Evolutionary conservation across 768 basidiomycete species (phyloP), one percentile per base, ranked within the genome.

Genomic region (Grammothele lineata): DNA sequence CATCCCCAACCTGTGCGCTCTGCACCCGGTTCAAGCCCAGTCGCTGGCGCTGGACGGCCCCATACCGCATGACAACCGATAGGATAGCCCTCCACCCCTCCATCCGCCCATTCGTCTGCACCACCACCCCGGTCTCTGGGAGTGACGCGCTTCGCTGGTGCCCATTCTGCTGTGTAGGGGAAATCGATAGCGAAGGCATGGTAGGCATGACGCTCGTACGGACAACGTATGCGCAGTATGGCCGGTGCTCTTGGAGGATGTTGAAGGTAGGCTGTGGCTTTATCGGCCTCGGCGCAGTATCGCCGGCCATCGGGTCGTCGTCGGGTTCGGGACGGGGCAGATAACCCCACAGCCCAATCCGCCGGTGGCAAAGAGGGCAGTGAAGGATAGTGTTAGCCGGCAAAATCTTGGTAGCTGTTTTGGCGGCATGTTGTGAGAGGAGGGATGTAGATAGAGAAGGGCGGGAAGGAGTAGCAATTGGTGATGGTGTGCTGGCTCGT

Each of bases 71-170:
- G 15, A 88, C 70, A 19, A 86, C 75, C 6, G 76, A 75, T 48
- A 90, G 63, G n/a, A 87, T 80, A 10, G 88, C 88, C 27, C 83
- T 72, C 89, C 89, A 92, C 14, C 89, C 89, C 59, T 92, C 89
- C 21, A 84, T 46, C 3, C 70, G 14, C 27, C 27, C 27, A 30
- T 30, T 30, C 8, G 27, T 14, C 27, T 7, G 27, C 27, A 14
- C 7, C 27, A 30, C 27, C 27, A 14, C 7, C 8, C 8, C 27
- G 27, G 27, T 30, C 7, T 7, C 7, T 14, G 27, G 8, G 27
- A 14, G 8, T 14, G 27, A 30, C 27, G 27, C 7, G 27, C 8
- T 55, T 30, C 48, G 43, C 9, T 40, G 4, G 53, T 50, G 37
- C 30, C 55, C 32, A 35, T 46, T n/a, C n/a, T 30, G 27, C 7